Conservation (phyloP, 805 yeast species). For the Candida piceae region DNA sequence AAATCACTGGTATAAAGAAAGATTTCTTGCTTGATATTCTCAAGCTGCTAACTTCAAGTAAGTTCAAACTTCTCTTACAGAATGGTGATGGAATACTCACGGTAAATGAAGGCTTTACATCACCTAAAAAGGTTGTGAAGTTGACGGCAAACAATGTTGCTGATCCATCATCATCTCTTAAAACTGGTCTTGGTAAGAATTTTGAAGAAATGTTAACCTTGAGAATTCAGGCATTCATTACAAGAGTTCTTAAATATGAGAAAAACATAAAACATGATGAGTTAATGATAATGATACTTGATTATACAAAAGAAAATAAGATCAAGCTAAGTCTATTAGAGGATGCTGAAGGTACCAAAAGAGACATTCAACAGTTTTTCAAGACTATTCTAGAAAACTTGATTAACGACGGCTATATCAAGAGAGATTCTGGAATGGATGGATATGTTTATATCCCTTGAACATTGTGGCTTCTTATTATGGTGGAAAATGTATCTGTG, state of each 20-base stretch:
- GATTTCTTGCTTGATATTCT: conserved; percentile 30
- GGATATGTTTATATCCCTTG: conserved; percentile 15
- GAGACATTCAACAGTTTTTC: conserved; percentile 7
- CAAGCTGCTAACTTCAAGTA: conserved; percentile 28
- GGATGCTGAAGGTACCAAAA: neutral
- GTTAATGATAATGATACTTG: too few species aligned
- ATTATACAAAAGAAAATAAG: too few species aligned
- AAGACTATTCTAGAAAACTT: conserved; percentile 33
- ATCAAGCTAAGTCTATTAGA: conserved; percentile 1
- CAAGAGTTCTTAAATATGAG: conserved; percentile 30
- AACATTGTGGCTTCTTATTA: too few species aligned
- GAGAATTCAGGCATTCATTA: conserved; percentile 12
- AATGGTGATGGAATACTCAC: conserved; percentile 6
- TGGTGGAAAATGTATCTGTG: too few species aligned
- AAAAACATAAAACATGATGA: conserved; percentile 19
- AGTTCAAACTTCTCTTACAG: conserved; percentile 25
- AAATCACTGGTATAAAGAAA: conserved; percentile 30
- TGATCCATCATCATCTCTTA: conserved; percentile 2
- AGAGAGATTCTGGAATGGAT: conserved; percentile 14
- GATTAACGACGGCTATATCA: conserved; percentile 32
- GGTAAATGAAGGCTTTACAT: conserved; percentile 8
- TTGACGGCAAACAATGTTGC: conserved; percentile 6
- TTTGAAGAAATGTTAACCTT: conserved; percentile 8
- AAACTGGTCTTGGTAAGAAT: conserved; percentile 1
- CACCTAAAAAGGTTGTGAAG: conserved; percentile 7